Evolutionary conservation across 2,329 filamentous ascomycete genomes (phyloP).

Genomic region (Epichloe gansuensis): DNA sequence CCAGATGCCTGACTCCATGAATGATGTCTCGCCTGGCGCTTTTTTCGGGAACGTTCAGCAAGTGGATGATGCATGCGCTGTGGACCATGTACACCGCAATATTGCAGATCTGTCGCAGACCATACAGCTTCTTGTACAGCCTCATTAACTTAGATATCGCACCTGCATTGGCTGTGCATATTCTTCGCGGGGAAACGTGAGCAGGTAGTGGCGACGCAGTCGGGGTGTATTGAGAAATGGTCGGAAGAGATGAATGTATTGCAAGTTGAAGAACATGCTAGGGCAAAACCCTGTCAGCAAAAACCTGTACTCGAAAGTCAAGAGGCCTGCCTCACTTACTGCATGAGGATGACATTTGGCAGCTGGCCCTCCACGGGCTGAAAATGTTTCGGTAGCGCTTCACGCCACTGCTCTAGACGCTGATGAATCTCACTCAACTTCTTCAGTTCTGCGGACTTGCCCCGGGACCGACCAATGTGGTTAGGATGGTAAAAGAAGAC

Average conservation of each 20-base stretch:
- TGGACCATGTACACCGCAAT: slow-evolving; percentile 93
- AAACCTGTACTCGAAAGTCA: background rate
- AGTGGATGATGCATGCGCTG: slow-evolving; percentile 85
- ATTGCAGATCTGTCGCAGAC: slow-evolving; percentile 87
- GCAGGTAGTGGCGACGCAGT: slow-evolving; percentile 68
- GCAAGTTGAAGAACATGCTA: slow-evolving; percentile 94
- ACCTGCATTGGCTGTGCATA: slow-evolving; percentile 80
- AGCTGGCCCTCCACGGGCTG: slow-evolving; percentile 82
- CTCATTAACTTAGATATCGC: slow-evolving; percentile 90
- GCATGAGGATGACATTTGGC: slow-evolving; percentile 65
- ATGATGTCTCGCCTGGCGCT: slow-evolving; percentile 80
- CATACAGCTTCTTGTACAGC: slow-evolving; percentile 84
- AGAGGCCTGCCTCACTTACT: slow-evolving; percentile 42
- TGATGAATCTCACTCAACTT: slow-evolving; percentile 87
- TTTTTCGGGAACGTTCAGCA: slow-evolving; percentile 87
- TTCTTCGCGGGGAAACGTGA: slow-evolving; percentile 79
- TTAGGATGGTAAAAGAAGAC: slow-evolving; percentile 83
- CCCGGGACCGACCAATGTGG: slow-evolving; percentile 47
- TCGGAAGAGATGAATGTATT: slow-evolving; percentile 91
- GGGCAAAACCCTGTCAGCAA: slow-evolving; percentile 12
- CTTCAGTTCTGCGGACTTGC: slow-evolving; percentile 77
- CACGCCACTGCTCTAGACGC: slow-evolving; percentile 78
- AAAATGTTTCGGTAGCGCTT: slow-evolving; percentile 70
- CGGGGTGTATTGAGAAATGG: slow-evolving; percentile 83
- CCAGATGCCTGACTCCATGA: slow-evolving; percentile 79